Evolutionary conservation across 306 rosid species (phyloP).

Genomic region (Mimosa pudica): DNA sequence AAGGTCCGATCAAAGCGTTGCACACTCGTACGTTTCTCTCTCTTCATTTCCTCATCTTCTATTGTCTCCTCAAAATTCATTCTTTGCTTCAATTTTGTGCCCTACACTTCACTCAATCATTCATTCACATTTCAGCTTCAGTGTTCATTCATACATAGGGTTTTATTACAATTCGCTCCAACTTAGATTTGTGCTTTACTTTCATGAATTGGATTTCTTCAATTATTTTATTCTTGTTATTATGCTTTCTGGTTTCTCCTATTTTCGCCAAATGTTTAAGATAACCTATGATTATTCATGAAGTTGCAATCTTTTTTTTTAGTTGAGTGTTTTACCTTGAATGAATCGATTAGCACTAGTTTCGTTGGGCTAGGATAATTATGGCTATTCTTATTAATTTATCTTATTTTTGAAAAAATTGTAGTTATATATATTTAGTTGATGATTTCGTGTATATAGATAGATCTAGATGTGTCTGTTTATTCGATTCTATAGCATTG

Average conservation of each 20-base stretch:
- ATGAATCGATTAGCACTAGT: background rate
- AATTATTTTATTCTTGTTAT: background rate
- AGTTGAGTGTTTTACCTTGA: background rate
- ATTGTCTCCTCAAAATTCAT: background rate
- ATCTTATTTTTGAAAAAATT: background rate
- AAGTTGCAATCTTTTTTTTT: slow-evolving; percentile 1
- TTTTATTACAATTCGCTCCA: background rate
- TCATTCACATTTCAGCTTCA: slow-evolving; percentile 4
- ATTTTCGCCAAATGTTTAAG: background rate
- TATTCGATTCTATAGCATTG: background rate
- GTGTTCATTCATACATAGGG: background rate
- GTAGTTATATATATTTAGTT: background rate
- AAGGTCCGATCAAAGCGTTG: background rate
- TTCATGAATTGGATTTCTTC: too few species aligned
- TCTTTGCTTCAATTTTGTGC: background rate
- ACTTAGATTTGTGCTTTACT: background rate
- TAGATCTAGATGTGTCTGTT: background rate
- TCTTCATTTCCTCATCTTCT: background rate
- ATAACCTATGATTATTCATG: background rate
- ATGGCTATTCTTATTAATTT: background rate
- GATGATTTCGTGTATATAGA: background rate
- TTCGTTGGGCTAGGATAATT: background rate
- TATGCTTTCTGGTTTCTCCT: background rate
- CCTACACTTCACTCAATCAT: background rate
- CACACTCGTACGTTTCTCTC: background rate